phyloP scores from a whole-genome alignment of 2,329 filamentous ascomycete genomes.

The Cytospora paraplurivora region DNA sequence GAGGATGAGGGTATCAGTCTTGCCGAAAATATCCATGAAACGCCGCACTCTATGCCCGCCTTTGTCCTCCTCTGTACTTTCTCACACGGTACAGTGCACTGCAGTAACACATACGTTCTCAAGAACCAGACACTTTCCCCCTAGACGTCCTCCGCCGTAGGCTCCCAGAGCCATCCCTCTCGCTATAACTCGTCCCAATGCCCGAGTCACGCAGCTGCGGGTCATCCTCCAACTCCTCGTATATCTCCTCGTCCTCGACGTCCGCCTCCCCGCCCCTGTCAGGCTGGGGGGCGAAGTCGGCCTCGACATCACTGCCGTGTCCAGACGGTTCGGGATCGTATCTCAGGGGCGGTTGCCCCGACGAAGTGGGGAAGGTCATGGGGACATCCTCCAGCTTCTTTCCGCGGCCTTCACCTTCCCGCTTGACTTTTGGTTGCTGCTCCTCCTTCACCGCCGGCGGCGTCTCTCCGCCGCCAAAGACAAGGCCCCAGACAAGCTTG shows the following conservation, averaged over 20 bases:
- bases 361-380: conserved; percentile 29
- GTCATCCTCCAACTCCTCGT: conserved; percentile 32
- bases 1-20: not conserved
- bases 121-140: conserved; percentile 1
- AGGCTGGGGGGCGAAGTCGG: conserved; percentile 19
- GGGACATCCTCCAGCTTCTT: conserved; percentile 24
- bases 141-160: conserved; percentile 22
- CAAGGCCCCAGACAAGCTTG: conserved; percentile 59
- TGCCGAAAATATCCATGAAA: not conserved
- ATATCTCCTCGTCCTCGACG: conserved; percentile 48
- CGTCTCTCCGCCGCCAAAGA: conserved; percentile 34
- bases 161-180: conserved; percentile 18
- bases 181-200: conserved; percentile 56
- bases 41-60: not conserved
- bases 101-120: not conserved
- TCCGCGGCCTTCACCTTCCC: conserved; percentile 7
- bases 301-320: conserved; percentile 3
- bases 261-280: conserved; percentile 47
- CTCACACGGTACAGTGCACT: no score
- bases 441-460: conserved; percentile 33
- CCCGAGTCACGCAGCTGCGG: conserved; percentile 48
- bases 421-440: conserved; percentile 17
- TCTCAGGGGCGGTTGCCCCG: conserved; percentile 26
- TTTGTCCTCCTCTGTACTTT: not conserved
- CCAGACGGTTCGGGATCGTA: conserved; percentile 35